Evolutionary conservation across 805 yeast species (phyloP).

Genomic region (Barnettozyma sucrosica): DNA sequence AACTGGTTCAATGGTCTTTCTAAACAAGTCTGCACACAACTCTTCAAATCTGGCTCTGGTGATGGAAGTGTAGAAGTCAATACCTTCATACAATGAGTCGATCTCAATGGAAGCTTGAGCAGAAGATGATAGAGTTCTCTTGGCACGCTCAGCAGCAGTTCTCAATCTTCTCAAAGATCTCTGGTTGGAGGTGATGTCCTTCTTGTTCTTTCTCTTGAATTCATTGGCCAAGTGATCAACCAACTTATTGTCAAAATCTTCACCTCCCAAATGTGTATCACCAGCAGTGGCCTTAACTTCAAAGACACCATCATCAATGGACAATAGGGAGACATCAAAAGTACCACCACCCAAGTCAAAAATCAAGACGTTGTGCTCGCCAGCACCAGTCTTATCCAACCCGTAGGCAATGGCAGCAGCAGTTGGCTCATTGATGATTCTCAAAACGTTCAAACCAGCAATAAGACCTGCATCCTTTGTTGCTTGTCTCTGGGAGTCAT

Average conservation of each 20-base stretch:
- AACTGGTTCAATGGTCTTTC: conserved; percentile 92
- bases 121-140: conserved; percentile 96
- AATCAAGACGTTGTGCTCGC: conserved; percentile 84
- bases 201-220: conserved; percentile 97
- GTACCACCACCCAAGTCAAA: conserved; percentile 99
- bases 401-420: conserved; percentile 99
- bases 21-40: conserved; percentile 92
- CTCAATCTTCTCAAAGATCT: conserved; percentile 98
- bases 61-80: conserved; percentile 95
- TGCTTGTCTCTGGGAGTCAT: conserved; percentile 97
- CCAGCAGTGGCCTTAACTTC: conserved; percentile 90
- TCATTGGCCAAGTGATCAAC: conserved; percentile 90
- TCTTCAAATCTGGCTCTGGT: conserved; percentile 99
- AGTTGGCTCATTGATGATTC: conserved; percentile 95
- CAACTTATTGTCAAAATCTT: conserved; percentile 95
- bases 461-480: conserved; percentile 96
- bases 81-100: conserved; percentile 94
- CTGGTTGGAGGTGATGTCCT: conserved; percentile 88
- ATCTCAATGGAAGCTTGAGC: conserved; percentile 96
- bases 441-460: conserved; percentile 90
- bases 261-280: conserved; percentile 95
- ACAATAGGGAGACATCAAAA: conserved; percentile 90
- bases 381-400: conserved; percentile 56
- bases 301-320: conserved; percentile 94
- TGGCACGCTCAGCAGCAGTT: conserved; percentile 99